These are phyloP conservation scores for Phalaenopsis equestris DNA, from an alignment of 106 monocot genomes.

Conservation along the genomic window DNA sequence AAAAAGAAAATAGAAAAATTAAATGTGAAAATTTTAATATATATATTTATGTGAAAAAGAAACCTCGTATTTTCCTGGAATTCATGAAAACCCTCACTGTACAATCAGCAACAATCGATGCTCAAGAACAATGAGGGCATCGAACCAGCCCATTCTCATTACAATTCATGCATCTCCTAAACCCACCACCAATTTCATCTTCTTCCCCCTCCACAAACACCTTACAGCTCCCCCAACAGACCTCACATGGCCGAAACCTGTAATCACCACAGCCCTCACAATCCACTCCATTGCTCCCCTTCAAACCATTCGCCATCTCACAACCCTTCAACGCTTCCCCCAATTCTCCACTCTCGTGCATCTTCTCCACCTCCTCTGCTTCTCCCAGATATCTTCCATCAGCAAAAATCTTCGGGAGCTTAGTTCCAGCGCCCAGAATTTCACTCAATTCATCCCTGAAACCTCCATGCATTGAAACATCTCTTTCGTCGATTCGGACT, in stretches of 20 bases:
- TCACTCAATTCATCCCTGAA: slow-evolving; percentile 62
- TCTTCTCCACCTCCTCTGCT: slow-evolving; percentile 43
- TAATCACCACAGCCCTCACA: slow-evolving; percentile 54
- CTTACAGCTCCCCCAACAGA: slow-evolving; percentile 78
- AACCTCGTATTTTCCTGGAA: too few species aligned
- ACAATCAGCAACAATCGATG: not conserved
- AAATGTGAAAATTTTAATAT: too few species aligned
- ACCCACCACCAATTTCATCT: slow-evolving; percentile 17
- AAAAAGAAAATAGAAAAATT: too few species aligned
- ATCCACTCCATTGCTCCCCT: slow-evolving; percentile 1
- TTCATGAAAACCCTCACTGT: not conserved
- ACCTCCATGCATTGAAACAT: slow-evolving; percentile 67
- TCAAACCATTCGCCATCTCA: slow-evolving; percentile 14
- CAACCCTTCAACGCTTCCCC: slow-evolving; percentile 32
- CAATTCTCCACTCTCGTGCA: slow-evolving; percentile 64
- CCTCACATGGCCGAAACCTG: slow-evolving; percentile 56
- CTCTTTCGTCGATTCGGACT: slow-evolving; percentile 70
- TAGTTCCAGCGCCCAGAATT: slow-evolving; percentile 36
- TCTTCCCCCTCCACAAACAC: slow-evolving; percentile 41
- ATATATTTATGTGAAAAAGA: too few species aligned
- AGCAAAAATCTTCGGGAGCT: slow-evolving; percentile 62
- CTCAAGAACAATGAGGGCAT: slow-evolving; percentile 53
- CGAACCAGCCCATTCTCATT: slow-evolving; percentile 88
- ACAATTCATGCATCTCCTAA: slow-evolving; percentile 63
- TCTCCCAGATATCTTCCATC: slow-evolving; percentile 61